Conservation (phyloP, 2,329 filamentous ascomycete genomes). For the Fusarium chaquense region DNA sequence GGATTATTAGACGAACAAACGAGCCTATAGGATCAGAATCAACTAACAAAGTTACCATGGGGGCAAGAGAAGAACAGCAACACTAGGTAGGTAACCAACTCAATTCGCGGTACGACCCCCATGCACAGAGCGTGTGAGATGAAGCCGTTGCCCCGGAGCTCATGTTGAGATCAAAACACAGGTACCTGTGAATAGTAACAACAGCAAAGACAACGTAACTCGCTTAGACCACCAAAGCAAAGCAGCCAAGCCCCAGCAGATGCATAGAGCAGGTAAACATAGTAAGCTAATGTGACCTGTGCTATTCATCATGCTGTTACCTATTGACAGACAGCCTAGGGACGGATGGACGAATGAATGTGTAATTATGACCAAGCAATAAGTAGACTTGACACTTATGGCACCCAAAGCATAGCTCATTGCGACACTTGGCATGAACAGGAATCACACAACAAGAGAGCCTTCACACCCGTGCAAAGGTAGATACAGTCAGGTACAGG, state of each 20-base stretch:
- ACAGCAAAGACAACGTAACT: slow-evolving; percentile 25
- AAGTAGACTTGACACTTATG: slow-evolving; percentile 13
- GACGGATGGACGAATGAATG: background rate
- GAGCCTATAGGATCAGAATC: background rate
- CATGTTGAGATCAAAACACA: slow-evolving; percentile 7
- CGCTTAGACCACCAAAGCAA: slow-evolving; percentile 15
- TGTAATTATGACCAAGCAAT: slow-evolving; percentile 15
- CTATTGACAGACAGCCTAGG: background rate
- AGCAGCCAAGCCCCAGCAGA: slow-evolving; percentile 8
- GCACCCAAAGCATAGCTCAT: slow-evolving; percentile 14
- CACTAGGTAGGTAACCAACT: background rate
- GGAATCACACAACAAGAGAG: slow-evolving; percentile 4
- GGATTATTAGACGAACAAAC: slow-evolving; percentile 2
- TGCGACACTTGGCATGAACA: slow-evolving; percentile 16
- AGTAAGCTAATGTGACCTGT: slow-evolving; percentile 12
- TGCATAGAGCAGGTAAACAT: slow-evolving; percentile 5
- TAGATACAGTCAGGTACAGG: background rate
- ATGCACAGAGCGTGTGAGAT: slow-evolving; percentile 6
- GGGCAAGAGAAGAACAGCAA: slow-evolving; percentile 18
- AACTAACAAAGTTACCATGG: background rate
- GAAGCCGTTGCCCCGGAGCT: slow-evolving; percentile 7
- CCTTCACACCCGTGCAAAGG: background rate
- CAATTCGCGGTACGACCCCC: background rate
- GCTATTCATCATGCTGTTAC: slow-evolving; percentile 7
- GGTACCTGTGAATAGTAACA: slow-evolving; percentile 5